Evolutionary conservation across 139 green algal species (phyloP).

Genomic region (Chlamydomonas schloesseri): DNA sequence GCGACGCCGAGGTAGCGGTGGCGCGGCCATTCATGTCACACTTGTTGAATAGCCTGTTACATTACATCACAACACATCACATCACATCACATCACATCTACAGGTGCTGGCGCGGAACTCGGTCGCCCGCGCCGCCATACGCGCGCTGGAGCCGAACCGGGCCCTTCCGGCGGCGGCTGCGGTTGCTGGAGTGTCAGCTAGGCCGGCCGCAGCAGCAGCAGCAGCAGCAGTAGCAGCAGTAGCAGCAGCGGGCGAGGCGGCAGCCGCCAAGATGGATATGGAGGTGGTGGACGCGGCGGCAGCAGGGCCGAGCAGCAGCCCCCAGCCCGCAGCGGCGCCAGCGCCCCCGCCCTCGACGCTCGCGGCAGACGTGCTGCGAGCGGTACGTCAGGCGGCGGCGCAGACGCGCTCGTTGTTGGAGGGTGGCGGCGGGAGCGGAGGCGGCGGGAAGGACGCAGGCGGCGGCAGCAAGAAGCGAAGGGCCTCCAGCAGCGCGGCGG

Average conservation of each 20-base stretch:
- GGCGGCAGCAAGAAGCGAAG: neutral
- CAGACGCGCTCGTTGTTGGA: neutral
- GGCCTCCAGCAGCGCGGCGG: too few species aligned
- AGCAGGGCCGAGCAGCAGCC: neutral
- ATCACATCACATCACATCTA: too few species aligned
- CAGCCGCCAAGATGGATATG: neutral
- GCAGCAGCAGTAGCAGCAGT: neutral
- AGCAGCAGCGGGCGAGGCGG: neutral
- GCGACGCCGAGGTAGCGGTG: too few species aligned
- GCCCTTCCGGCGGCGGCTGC: too few species aligned
- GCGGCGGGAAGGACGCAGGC: neutral
- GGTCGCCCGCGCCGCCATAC: too few species aligned
- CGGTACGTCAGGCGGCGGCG: neutral
- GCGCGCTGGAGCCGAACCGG: too few species aligned
- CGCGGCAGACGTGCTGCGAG: neutral
- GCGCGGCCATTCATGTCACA: too few species aligned
- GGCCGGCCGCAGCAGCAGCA: neutral
- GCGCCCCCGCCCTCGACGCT: neutral
- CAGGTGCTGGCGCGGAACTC: too few species aligned
- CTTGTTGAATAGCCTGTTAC: too few species aligned
- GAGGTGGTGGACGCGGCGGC: neutral
- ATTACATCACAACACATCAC: too few species aligned
- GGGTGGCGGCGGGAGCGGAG: neutral
- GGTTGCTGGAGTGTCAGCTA: too few species aligned
- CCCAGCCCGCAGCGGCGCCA: neutral